phyloP scores from a whole-genome alignment of 1,284 basidiomycete species.

The Polyporus tsugae region DNA sequence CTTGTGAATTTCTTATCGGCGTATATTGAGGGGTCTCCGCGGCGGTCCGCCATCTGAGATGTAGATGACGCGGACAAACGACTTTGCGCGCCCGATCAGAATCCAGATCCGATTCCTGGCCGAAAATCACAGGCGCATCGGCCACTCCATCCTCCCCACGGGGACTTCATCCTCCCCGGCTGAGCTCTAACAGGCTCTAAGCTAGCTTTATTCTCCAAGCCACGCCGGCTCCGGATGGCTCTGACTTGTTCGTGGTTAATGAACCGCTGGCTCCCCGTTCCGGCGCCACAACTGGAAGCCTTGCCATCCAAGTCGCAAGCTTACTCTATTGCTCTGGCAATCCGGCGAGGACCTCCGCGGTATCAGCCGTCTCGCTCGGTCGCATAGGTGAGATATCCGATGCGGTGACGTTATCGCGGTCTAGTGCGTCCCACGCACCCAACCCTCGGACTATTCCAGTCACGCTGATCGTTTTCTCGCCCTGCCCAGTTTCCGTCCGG shows the following conservation, averaged over 20 bases:
- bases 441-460: slow-evolving; percentile 22
- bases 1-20: slow-evolving; percentile 20
- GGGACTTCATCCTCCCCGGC: slow-evolving; percentile 18
- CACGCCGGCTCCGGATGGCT: neutral
- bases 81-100: slow-evolving; percentile 18
- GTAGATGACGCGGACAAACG: slow-evolving; percentile 26
- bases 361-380: slow-evolving; percentile 1
- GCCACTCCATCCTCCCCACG: slow-evolving; percentile 25
- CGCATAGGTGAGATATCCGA: neutral
- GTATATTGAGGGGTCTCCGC: slow-evolving; percentile 10
- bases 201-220: neutral
- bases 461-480: slow-evolving; percentile 30
- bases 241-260: too few species aligned
- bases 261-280: neutral
- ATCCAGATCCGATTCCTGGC: slow-evolving; percentile 25
- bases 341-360: slow-evolving; percentile 3
- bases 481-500: slow-evolving; percentile 22
- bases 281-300: neutral
- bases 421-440: slow-evolving; percentile 22
- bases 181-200: neutral
- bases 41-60: slow-evolving; percentile 32
- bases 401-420: slow-evolving; percentile 18
- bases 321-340: neutral
- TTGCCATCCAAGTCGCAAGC: neutral
- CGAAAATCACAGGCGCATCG: slow-evolving; percentile 25